Evolutionary conservation across 2,329 filamentous ascomycete genomes (phyloP).

Genomic region (Apiospora aurea): DNA sequence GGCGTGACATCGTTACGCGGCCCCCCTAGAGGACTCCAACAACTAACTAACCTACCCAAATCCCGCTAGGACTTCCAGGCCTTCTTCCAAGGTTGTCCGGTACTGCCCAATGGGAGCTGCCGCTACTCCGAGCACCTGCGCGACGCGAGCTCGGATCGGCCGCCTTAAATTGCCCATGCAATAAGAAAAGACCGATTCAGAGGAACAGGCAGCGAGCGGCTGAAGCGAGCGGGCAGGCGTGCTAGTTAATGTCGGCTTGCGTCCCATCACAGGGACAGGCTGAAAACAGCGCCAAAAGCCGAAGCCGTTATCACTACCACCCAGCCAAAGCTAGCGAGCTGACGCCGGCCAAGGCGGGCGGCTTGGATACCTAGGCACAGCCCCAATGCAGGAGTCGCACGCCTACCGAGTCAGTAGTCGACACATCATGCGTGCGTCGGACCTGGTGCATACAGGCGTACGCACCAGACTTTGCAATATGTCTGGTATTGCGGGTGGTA

Average conservation of each 20-base stretch:
- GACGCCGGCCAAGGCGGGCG: background rate
- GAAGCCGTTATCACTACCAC: background rate
- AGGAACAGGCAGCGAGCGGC: background rate
- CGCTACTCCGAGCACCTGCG: background rate
- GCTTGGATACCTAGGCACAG: conserved; percentile 3
- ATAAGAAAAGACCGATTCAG: background rate
- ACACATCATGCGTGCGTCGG: conserved; percentile 7
- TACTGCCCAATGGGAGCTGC: background rate
- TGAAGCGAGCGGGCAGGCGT: background rate
- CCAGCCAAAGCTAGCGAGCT: background rate
- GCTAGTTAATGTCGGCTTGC: background rate
- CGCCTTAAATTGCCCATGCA: background rate
- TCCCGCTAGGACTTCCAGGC: background rate
- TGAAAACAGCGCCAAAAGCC: background rate
- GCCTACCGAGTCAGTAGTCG: background rate
- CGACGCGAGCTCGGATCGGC: background rate
- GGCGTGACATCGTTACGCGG: background rate
- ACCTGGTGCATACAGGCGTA: conserved; percentile 1
- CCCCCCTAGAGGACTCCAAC: conserved; percentile 10
- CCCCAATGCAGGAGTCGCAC: background rate
- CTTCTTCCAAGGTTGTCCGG: background rate
- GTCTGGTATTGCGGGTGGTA: background rate
- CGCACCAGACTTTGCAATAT: background rate
- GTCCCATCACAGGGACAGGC: conserved; percentile 11
- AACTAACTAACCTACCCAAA: conserved; percentile 1